phyloP scores from a whole-genome alignment of 768 basidiomycete species.

The Rickenella mellea region DNA sequence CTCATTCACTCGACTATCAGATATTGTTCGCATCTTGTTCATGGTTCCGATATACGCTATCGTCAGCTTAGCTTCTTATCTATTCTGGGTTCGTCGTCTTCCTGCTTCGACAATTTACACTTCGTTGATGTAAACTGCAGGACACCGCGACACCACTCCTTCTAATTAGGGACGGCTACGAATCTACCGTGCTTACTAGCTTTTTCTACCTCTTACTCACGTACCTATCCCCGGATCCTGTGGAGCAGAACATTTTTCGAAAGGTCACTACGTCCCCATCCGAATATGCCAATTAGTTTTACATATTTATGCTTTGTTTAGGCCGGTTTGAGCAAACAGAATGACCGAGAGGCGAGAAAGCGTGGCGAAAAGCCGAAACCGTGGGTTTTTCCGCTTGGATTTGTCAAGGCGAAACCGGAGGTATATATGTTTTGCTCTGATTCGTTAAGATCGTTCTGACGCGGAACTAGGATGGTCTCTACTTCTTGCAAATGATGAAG shows the following conservation, averaged over 20 bases:
- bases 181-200: constrained; percentile 63
- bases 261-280: constrained; percentile 15
- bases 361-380: constrained; percentile 37
- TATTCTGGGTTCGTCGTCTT: constrained; percentile 49
- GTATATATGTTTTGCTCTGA: constrained; percentile 21
- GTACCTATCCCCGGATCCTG: constrained; percentile 55
- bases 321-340: constrained; percentile 45
- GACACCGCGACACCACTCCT: constrained; percentile 60
- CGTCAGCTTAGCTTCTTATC: constrained; percentile 58
- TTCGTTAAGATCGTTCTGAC: constrained; percentile 4
- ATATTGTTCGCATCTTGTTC: constrained; percentile 66
- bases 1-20: constrained; percentile 21
- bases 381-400: constrained; percentile 67
- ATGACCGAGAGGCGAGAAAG: constrained; percentile 32
- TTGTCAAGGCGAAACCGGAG: constrained; percentile 51
- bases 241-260: constrained; percentile 52
- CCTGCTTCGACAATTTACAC: neutral
- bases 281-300: neutral
- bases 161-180: constrained; percentile 65
- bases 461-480: constrained; percentile 43
- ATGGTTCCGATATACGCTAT: constrained; percentile 72
- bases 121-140: constrained; percentile 12
- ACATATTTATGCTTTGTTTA: neutral
- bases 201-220: constrained; percentile 73
- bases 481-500: constrained; percentile 67